These are phyloP conservation scores for Cicer pinnatifidum DNA, from an alignment of 306 rosid genomes.

Conservation along the genomic window DNA sequence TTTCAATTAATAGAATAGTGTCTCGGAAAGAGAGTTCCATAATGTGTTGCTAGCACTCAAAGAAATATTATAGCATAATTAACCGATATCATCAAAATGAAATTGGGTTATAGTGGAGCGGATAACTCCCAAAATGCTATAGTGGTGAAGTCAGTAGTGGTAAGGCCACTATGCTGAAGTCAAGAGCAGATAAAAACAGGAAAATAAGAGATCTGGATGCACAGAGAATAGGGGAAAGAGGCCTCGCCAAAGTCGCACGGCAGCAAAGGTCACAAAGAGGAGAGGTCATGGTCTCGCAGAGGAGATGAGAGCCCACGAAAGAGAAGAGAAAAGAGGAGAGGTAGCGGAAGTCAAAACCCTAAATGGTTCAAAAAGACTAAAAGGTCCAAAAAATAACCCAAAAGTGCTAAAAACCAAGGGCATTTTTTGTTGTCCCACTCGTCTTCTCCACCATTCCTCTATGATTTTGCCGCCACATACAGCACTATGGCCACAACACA, in stretches of 20 bases:
- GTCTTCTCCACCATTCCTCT: background rate
- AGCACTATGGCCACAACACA: background rate
- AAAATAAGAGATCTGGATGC: background rate
- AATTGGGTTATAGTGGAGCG: background rate
- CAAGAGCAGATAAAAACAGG: background rate
- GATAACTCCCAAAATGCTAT: too few relatives aligned
- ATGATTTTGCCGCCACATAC: background rate
- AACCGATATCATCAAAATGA: background rate
- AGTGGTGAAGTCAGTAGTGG: too few relatives aligned
- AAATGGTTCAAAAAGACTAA: background rate
- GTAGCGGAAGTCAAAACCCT: background rate
- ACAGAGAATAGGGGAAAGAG: background rate
- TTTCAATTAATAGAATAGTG: background rate
- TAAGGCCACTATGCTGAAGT: too few relatives aligned
- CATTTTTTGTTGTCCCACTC: background rate
- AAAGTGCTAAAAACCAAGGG: background rate
- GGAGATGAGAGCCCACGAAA: background rate
- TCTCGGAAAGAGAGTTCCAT: background rate
- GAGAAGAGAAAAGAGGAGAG: background rate
- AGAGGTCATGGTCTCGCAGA: background rate
- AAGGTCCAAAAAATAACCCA: too few relatives aligned
- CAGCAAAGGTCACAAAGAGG: background rate
- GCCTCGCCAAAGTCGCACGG: background rate
- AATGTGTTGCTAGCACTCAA: background rate
- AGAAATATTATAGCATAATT: slow-evolving; percentile 30